Conservation (phyloP, 2,329 filamentous ascomycete species). For the Ophiocordyceps robertsii region DNA sequence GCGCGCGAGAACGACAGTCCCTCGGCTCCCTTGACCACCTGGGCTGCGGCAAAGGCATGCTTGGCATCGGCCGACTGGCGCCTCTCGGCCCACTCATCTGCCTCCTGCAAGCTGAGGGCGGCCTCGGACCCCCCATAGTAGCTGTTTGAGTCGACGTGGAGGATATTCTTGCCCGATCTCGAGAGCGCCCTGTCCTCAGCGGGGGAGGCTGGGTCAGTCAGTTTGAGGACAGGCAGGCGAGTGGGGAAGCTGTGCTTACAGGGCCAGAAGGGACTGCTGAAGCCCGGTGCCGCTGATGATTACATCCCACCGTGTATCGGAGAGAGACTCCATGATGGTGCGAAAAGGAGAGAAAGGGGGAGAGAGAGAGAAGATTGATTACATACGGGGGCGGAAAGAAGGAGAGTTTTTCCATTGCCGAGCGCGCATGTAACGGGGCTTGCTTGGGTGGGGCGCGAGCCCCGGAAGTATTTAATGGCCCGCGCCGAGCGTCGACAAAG, state of each 20-base stretch:
- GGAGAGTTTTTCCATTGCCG: constrained; percentile 5
- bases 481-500: constrained; percentile 9
- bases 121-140: constrained; percentile 85
- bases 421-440: not conserved
- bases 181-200: constrained; percentile 62
- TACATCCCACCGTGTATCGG: constrained; percentile 66
- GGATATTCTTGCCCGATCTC: constrained; percentile 77
- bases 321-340: constrained; percentile 55
- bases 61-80: constrained; percentile 13
- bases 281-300: constrained; percentile 68
- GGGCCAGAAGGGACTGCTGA: constrained; percentile 64
- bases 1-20: constrained; percentile 51
- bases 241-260: constrained; percentile 41
- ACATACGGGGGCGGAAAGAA: constrained; percentile 3
- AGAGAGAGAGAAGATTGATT: not conserved
- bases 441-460: not conserved
- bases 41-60: constrained; percentile 13
- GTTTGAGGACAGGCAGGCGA: constrained; percentile 15
- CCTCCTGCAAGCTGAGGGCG: constrained; percentile 72
- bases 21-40: constrained; percentile 22
- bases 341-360: constrained; percentile 4
- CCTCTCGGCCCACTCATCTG: constrained; percentile 54
- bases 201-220: constrained; percentile 16
- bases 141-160: constrained; percentile 77
- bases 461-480: not conserved